Evolutionary conservation across 257 asterid species (phyloP).

Genomic region (Rubia yunnanensis): DNA sequence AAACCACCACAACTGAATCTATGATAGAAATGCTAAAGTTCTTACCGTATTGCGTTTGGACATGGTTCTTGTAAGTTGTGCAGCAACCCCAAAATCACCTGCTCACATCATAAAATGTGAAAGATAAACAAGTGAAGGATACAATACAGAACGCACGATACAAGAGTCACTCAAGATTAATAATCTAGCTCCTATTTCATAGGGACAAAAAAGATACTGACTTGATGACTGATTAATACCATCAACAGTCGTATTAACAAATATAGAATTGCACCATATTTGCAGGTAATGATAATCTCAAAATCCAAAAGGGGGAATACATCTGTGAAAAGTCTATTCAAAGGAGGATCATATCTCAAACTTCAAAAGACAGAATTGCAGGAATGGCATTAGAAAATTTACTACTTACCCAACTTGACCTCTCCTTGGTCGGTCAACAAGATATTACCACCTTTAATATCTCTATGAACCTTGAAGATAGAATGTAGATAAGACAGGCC

Average conservation of each 20-base stretch:
- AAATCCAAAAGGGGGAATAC: background rate
- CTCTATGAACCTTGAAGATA: constrained; percentile 98
- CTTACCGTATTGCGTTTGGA: constrained; percentile 95
- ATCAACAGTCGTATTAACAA: background rate
- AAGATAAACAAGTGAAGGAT: background rate
- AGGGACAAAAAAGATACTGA: background rate
- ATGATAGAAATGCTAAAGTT: background rate
- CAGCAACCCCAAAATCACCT: constrained; percentile 99
- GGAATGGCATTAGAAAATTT: background rate
- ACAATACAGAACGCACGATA: background rate
- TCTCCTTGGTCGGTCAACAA: constrained; percentile 96
- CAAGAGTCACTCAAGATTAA: background rate
- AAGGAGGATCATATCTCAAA: background rate
- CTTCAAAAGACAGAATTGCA: background rate
- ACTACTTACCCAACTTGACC: constrained; percentile 86
- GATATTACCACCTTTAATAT: constrained; percentile 97
- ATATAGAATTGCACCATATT: background rate
- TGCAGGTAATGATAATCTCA: background rate
- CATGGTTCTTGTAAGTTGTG: constrained; percentile 97
- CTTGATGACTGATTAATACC: background rate
- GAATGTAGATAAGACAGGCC: constrained; percentile 94
- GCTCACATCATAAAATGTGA: constrained; percentile 18
- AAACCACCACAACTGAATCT: background rate
- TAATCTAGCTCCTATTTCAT: background rate
- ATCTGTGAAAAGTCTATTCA: background rate